Base-by-base conservation (phyloP, 2,329 filamentous ascomycete genomes). In the Botrytis aclada region DNA sequence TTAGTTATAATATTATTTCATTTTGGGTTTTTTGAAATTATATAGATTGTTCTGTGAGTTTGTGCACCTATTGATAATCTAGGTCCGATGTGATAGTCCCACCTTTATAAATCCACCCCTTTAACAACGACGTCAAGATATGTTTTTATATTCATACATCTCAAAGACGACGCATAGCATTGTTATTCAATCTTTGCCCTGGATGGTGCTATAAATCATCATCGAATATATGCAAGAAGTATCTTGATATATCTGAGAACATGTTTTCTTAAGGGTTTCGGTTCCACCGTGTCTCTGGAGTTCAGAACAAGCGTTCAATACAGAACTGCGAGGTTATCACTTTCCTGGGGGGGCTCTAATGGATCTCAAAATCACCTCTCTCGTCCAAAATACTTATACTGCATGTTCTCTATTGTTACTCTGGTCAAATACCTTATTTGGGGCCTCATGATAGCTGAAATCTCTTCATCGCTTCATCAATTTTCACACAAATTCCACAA, bases 61-160 rank as follows among this genome's bases (percentile, higher is more conserved):
- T n/a, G n/a, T n/a, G n/a, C n/a, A n/a, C n/a, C n/a, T n/a, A n/a
- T n/a, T n/a, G n/a, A n/a, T n/a, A n/a, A n/a, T n/a, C n/a, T 39
- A 39, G 64, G 14, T 34, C 32, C 12, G 20, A 51, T 29, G 37
- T 66, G 45, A 66, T 66, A 66, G 32, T 16, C 25, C 32, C 64
- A 66, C 64, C 64, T 66, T 66, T 32, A 54, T 54, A 66, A 20
- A 39, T 12, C n/a, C 64, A 66, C 64, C 20, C 64, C 45, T 29
- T 51, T 14, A 5, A 54, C 32, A 39, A 66, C 64, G 43, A 54
- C 64, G 37, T 66, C 25, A 9, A 29, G 5, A 25, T 62, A 39
- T 14, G 12, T n/a, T n/a, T 16, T 16, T 61, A 61, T 61, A 39
- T 61, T 7, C 22, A 34, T 18, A 39, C 25, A 61, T 37, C 22